Base-by-base conservation (phyloP, 805 yeast species). In the Starmerella floris region DNA sequence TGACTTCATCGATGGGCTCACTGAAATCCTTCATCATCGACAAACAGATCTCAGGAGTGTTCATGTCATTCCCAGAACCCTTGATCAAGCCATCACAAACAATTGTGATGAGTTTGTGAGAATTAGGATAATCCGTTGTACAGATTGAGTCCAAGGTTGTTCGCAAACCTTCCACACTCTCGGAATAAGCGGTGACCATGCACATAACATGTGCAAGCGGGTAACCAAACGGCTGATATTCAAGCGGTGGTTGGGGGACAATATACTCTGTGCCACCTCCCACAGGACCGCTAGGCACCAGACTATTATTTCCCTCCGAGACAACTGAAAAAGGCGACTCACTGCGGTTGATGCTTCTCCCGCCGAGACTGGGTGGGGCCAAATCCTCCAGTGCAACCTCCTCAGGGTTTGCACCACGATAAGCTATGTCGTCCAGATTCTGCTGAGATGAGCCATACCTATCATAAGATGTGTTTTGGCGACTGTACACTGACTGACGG, bases 71-170 rank as follows among this genome's bases (percentile, higher is more conserved):
- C 37, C 96, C 97, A 19, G 94, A 77, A 51, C 98, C 98, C 56
- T 88, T 87, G 53, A 91, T 79, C 28, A 88, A 52, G 52, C 98
- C 98, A 65, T 91, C 98, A 68, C 97, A 88, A 13, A 88, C 72
- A 32, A 87, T 76, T 41, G 85, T 64, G 32, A 91, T 68, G 48
- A 91, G 65, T 60, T 88, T 91, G 62, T 91, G 97, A 3, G 95
- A 83, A 60, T 85, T 87, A 43, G 97, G 96, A 61, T 81, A 91
- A 50, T 84, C 94, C 1, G 96, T 84, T 1, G 95, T 83, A n/a
- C 94, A 83, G 40, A 91, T 59, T 2, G 97, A 88, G 60, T 91
- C 97, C 50, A 88, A 61, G 0, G 97, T 85, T 1, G 88, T 76
- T 55, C 97, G 71, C 44, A 91, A 62, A 48, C 93, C 95, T 11